Evolutionary conservation across 345 rosid species (phyloP), one percentile per base, ranked within the genome.

Genomic region (Draba incana): DNA sequence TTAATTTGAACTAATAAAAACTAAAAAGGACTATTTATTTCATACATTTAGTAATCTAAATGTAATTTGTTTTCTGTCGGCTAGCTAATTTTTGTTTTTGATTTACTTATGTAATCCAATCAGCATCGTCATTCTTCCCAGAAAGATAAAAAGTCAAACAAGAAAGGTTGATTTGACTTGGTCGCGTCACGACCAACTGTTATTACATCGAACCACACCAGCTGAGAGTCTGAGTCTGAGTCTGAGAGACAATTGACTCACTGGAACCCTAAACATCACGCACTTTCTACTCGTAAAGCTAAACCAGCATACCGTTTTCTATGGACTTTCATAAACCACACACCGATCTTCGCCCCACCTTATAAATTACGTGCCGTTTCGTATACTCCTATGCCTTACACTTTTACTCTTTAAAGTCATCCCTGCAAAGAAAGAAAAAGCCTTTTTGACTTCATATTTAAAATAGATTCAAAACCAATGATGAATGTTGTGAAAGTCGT

Each of bases 101-200:
- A 2, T 5, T 28, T 2, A 28, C 31, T 28, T 28, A 28, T 20
- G 20, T 20, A 20, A 20, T 20, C 20, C 20, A 20, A 20, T 20
- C 20, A 20, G 20, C 43, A 47, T 47, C 64, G 8, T 30, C 25
- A 46, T 64, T 65, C 27, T 65, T 31, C 28, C 28, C 44, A 11
- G 5, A 11, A 62, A 31, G 4, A 14, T 4, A 4, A 0, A 46
- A 41, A 45, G 33, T 66, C 68, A 54, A 66, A 51, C 27, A 16
- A 59, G 10, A 51, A 27, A 59, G 48, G 72, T 9, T 59, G 43
- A 65, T 49, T 66, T 59, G 71, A 66, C 68, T 52, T 74, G 55
- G 62, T 66, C 38, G 43, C 44, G 51, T 66, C 37, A 35, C 44
- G 51, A 57, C 39, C 23, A 47, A 72, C 70, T 28, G 38, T 72